Evolutionary conservation across 768 basidiomycete genomes (phyloP).

Genomic region (Suillus tomentosus): DNA sequence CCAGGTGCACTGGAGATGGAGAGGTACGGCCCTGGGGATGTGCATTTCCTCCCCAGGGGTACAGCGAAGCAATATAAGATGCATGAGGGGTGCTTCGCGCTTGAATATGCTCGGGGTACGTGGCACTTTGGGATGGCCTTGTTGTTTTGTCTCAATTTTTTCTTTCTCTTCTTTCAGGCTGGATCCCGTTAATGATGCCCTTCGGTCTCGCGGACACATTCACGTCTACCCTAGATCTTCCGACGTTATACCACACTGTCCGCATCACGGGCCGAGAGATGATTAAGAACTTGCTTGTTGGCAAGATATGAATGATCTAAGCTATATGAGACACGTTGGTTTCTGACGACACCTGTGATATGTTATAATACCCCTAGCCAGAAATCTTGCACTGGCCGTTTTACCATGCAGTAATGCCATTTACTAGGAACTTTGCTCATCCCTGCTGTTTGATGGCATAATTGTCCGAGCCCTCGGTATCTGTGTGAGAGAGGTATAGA

Average conservation of each 20-base stretch:
- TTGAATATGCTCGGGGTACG: slow-evolving; percentile 92
- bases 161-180: slow-evolving; percentile 53
- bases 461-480: not conserved
- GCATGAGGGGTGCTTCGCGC: slow-evolving; percentile 93
- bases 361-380: not conserved
- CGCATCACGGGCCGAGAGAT: slow-evolving; percentile 84
- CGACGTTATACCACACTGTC: slow-evolving; percentile 77
- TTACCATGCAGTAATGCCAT: not conserved
- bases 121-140: slow-evolving; percentile 13
- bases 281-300: slow-evolving; percentile 74
- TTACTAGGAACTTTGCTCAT: not conserved
- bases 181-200: slow-evolving; percentile 96
- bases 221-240: slow-evolving; percentile 86
- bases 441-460: not conserved
- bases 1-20: slow-evolving; percentile 86
- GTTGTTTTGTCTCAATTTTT: slow-evolving; percentile 3
- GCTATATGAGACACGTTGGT: not conserved
- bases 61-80: slow-evolving; percentile 96
- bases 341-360: not conserved
- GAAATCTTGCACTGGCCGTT: not conserved
- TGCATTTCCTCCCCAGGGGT: slow-evolving; percentile 83
- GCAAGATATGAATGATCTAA: slow-evolving; percentile 73
- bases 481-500: not conserved
- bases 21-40: slow-evolving; percentile 79
- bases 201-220: slow-evolving; percentile 89